Evolutionary conservation across 768 basidiomycete genomes (phyloP), one percentile per base, ranked within the genome.

Genomic region (Pholiota conissans): DNA sequence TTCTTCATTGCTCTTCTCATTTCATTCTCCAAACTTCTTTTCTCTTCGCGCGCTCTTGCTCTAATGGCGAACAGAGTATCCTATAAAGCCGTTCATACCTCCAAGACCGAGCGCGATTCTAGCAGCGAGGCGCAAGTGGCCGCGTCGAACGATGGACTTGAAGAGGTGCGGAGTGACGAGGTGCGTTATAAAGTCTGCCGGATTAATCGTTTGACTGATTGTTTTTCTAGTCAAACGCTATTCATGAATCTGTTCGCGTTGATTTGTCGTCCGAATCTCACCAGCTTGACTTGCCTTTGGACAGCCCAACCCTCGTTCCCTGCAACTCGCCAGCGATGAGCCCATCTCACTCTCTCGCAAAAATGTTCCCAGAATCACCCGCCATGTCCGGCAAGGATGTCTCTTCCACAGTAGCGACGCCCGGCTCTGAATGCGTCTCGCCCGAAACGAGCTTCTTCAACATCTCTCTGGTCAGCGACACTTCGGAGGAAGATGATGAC

Each of bases 401-500:
- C 42, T 48, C 40, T 5, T 22, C 45, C 5, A 37, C 6, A 11
- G 10, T 22, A 1, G 22, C 26, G 34, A 50, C 0, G 52, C 30
- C 9, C 8, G 22, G 39, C 3, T 35, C 34, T 20, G 51, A 47
- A 4, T 49, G 34, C 13, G 35, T 58, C 27, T 58, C 58, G 18
- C 16, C 54, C 10, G 35, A 37, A 11, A 11, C 42, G 16, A 60
- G 39, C 40, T 59, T 57, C 58, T 59, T 59, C 61, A 55, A 65
- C 39, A 32, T 60, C 5, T 67, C 65, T 3, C 55, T 65, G 16
- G 48, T 60, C 49, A 65, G 65, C 46, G 62, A 64, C 42, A 57
- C 29, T 32, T 56, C 56, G 13, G 62, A 56, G 1, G 60, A 60
- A 1, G 58, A 58, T 26, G 58, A 59, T 2, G 60, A 54, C 7